Conservation (phyloP, 2,329 filamentous ascomycete species). For the Leptoxyphium fumago region DNA sequence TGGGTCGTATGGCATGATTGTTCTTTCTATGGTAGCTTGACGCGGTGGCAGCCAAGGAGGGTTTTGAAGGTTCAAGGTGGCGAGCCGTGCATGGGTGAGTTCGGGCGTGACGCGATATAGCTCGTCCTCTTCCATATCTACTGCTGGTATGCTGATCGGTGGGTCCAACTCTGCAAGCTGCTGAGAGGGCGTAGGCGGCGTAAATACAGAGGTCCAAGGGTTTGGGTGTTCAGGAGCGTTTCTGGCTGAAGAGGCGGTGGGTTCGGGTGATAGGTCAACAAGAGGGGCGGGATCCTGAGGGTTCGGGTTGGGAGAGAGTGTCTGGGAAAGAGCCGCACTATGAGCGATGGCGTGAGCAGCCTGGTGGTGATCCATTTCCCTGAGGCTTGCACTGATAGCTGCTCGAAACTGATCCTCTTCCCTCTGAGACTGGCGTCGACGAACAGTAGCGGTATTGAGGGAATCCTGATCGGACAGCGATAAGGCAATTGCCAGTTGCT, state of each 20-base stretch:
- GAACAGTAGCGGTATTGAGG: constrained; percentile 8
- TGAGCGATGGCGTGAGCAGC: constrained; percentile 7
- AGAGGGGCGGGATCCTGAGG: constrained; percentile 8
- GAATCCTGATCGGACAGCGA: constrained; percentile 21
- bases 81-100: constrained; percentile 18
- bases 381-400: constrained; percentile 21
- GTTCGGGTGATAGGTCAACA: constrained; percentile 14
- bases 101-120: constrained; percentile 20
- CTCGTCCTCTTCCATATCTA: constrained; percentile 12
- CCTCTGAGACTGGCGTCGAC: constrained; percentile 8
- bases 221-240: constrained; percentile 3
- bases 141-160: constrained; percentile 4
- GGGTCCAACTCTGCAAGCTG: constrained; percentile 4
- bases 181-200: constrained; percentile 5
- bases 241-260: constrained; percentile 2
- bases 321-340: constrained; percentile 4
- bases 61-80: constrained; percentile 4
- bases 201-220: constrained; percentile 11
- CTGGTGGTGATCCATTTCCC: constrained; percentile 14
- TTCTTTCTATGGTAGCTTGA: neutral
- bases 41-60: neutral
- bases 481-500: constrained; percentile 22
- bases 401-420: constrained; percentile 17
- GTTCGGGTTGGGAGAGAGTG: constrained; percentile 5
- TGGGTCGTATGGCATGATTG: constrained; percentile 13